Base-by-base conservation (phyloP, 106 monocot species). In the Allium sativum region DNA sequence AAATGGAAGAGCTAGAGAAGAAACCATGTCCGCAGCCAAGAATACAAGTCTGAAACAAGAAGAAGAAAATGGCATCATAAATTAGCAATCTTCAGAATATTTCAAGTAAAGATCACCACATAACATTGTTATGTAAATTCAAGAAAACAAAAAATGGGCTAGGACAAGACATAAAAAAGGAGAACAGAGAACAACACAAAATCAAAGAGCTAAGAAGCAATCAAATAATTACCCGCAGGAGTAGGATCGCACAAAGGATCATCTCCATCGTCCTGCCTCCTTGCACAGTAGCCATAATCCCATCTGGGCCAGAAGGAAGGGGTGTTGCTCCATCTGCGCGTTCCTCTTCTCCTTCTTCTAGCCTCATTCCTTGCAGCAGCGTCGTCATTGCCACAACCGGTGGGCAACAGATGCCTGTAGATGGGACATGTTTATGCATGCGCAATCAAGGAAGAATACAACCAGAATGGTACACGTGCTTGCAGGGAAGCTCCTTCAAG, bases 391-490 rank as follows among this genome's bases (percentile, higher is more conserved):
- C 4, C 5, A 21, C 58, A 1, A 14, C 58, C 21, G 3, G 45
- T 18, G 18, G 83, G 75, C 59, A 92, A 58, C 83, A 69, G 62
- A 45, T 41, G 74, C 56, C 93, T 72, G 60, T 88, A 93, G 6
- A 93, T 84, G 1, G 88, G 88, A 70, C 93, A 93, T 5, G 93
- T 78, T 88, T 88, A 65, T 85, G 93, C 20, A 80, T 46, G 46
- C 73, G 58, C 1, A 88, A 79, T 88, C 93, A 93, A 6, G 88
- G 84, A 18, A 82, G 67, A 22, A 93, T 82, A 62, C 88, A 93
- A 55, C 78, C 88, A 1, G 74, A 74, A 59, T 93, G 93, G 55
- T 82, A 93, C 8, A 85, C 71, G 54, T 93, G 93, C 66, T 72
- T 77, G 80, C 88, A 93, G 3, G 93, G 88, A 84, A 93, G 77